Percentiles rank a stretch among this genome's conserved stretches.
Evolutionary conservation across 2,329 filamentous ascomycete species (phyloP).

Genomic region (Aspergillus fumigatiaffinis): DNA sequence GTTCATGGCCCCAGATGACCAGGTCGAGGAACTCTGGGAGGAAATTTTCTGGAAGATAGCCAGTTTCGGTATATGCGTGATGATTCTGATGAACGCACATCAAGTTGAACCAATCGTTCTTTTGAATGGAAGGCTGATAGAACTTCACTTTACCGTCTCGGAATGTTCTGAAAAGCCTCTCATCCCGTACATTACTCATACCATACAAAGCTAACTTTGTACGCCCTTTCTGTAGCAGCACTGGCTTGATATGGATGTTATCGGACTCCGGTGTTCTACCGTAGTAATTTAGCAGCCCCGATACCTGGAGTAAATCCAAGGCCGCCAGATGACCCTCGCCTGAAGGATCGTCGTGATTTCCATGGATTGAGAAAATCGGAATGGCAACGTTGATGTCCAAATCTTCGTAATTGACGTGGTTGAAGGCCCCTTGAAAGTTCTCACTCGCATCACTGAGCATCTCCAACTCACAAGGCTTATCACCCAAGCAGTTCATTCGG

Average conservation of each 20-base stretch:
- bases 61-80: conserved; percentile 82
- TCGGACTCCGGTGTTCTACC: conserved; percentile 88
- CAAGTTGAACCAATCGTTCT: conserved; percentile 91
- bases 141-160: conserved; percentile 91
- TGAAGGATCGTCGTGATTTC: conserved; percentile 97
- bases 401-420: conserved; percentile 97
- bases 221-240: conserved; percentile 85
- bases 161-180: conserved; percentile 90
- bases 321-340: conserved; percentile 90
- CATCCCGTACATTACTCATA: conserved; percentile 92
- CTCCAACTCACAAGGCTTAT: conserved; percentile 92
- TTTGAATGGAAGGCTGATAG: conserved; percentile 76
- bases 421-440: conserved; percentile 83
- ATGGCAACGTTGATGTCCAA: conserved; percentile 96
- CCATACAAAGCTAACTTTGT: conserved; percentile 94
- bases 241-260: conserved; percentile 86
- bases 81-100: conserved; percentile 97
- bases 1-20: conserved; percentile 95
- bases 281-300: conserved; percentile 93
- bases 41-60: conserved; percentile 92
- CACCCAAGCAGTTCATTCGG: conserved; percentile 87
- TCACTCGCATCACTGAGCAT: conserved; percentile 90
- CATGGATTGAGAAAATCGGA: conserved; percentile 96
- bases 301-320: conserved; percentile 84
- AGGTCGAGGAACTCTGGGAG: conserved; percentile 87